phyloP scores from a whole-genome alignment of 108 stramenopile genomes.

The Skeletonema costatum region DNA sequence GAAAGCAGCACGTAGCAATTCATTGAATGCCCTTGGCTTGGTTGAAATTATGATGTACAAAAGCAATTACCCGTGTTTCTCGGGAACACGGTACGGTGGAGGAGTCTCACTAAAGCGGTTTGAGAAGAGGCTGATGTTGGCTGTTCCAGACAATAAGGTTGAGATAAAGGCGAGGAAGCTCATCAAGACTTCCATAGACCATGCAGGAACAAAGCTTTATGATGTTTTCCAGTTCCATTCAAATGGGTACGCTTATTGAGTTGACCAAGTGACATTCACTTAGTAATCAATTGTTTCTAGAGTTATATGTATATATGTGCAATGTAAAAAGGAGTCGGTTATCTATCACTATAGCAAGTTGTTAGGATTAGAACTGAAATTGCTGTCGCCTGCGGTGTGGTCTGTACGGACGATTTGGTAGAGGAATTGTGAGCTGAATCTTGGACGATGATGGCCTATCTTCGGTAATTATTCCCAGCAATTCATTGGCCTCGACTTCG shows the following conservation, averaged over 20 bases:
- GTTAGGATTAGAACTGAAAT: background rate
- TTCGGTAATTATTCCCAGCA: background rate
- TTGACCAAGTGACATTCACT: background rate
- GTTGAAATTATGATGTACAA: slow-evolving; percentile 99
- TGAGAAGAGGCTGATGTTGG: slow-evolving; percentile 82
- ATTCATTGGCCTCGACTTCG: background rate
- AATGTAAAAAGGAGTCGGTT: background rate
- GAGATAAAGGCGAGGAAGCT: slow-evolving; percentile 66
- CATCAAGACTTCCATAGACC: slow-evolving; percentile 61
- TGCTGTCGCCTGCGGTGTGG: background rate
- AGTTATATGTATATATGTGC: background rate
- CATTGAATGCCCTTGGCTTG: slow-evolving; percentile 85
- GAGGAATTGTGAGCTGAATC: background rate
- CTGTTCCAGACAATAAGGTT: slow-evolving; percentile 72
- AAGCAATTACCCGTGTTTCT: slow-evolving; percentile 94
- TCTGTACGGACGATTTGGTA: background rate
- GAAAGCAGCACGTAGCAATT: slow-evolving; percentile 76
- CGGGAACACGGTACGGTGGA: slow-evolving; percentile 75
- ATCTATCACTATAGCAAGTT: background rate
- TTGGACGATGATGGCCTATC: background rate
- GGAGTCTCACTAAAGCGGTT: slow-evolving; percentile 76
- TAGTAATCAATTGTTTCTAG: background rate
- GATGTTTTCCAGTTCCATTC: slow-evolving; percentile 56
- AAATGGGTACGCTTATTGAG: slow-evolving; percentile 33
- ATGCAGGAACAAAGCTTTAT: slow-evolving; percentile 73